Base-by-base conservation (phyloP, 306 rosid species). In the Gastrolobium bilobum region DNA sequence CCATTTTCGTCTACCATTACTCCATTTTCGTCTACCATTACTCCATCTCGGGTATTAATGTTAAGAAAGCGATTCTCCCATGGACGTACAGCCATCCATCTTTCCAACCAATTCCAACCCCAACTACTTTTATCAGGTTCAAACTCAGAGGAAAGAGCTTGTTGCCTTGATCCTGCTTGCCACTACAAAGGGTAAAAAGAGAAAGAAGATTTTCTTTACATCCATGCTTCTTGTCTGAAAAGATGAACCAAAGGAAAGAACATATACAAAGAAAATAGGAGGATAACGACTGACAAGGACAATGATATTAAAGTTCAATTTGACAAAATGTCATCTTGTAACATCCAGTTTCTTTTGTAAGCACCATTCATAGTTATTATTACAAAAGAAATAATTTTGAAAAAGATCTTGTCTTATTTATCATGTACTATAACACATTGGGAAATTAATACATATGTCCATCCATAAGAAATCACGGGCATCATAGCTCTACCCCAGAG, bases 41-140 rank as follows among this genome's bases (percentile, higher is more conserved):
- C 94, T 73, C 94, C 97, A 70, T 95, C 97, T 63, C 85, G 85
- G 59, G 85, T 82, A 86, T 93, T 93, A 61, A 84, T 90, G 84
- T 91, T 97, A 54, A 91, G 88, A 71, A 95, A 89, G 14, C 92
- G 97, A 66, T 95, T 95, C 89, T 95, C 99, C 99, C 98, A 93
- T 35, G 99, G 99, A 61, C 99, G 99, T 65, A 95, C 99, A 63
- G 98, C 98, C 99, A 95, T 95, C 99, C 99, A 95, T 76, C 99
- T 91, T 82, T 95, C 98, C 89, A 95, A 88, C 99, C 99, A 95
- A 82, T 95, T 93, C 99, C 98, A 95, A 62, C 99, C 98, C 99
- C 99, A 95, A 80, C 96, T 89, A 87, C 89, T 95, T 83, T 88
- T 92, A 82, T 95, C 99, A 9, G 98, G 99, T 82, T 93, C 99